A percentile compares a stretch with the other conserved stretches of the same genome.
Conservation (phyloP, 176 grass and related monocot species). For the Ananas comosus region DNA sequence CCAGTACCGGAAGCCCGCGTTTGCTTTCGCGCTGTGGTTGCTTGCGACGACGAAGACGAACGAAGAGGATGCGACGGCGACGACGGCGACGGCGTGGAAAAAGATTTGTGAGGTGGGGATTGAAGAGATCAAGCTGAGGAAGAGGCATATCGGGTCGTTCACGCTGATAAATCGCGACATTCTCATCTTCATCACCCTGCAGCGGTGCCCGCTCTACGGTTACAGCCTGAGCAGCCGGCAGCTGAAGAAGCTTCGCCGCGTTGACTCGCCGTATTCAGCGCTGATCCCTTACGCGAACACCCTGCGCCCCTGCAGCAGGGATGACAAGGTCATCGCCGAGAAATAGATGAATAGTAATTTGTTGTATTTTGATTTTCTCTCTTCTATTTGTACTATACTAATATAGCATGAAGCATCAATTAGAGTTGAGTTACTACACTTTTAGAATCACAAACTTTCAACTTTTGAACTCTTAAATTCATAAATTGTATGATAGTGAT, state of each 20-base stretch:
- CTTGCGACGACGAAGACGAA: background rate
- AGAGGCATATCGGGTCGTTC: background rate
- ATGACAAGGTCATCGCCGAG: slow-evolving; percentile 6
- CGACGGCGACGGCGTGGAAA: background rate
- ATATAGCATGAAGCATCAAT: too few species aligned
- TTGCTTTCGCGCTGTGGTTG: background rate
- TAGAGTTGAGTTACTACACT: too few species aligned
- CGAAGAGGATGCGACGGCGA: background rate
- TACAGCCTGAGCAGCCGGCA: background rate
- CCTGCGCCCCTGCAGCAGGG: background rate
- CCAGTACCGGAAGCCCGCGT: background rate
- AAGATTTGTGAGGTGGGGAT: background rate
- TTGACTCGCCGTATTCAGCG: background rate
- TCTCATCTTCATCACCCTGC: background rate
- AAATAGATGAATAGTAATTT: too few species aligned
- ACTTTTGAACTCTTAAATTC: too few species aligned
- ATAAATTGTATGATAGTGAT: too few species aligned
- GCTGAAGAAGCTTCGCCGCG: background rate
- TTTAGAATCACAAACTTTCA: too few species aligned
- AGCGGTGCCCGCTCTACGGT: background rate
- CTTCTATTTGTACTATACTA: too few species aligned
- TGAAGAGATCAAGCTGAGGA: background rate
- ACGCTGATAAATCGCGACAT: background rate
- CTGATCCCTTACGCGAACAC: background rate
- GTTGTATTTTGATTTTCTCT: too few species aligned